phyloP scores from a whole-genome alignment of 2,329 filamentous ascomycete species.

The Tetracladium maxilliforme region DNA sequence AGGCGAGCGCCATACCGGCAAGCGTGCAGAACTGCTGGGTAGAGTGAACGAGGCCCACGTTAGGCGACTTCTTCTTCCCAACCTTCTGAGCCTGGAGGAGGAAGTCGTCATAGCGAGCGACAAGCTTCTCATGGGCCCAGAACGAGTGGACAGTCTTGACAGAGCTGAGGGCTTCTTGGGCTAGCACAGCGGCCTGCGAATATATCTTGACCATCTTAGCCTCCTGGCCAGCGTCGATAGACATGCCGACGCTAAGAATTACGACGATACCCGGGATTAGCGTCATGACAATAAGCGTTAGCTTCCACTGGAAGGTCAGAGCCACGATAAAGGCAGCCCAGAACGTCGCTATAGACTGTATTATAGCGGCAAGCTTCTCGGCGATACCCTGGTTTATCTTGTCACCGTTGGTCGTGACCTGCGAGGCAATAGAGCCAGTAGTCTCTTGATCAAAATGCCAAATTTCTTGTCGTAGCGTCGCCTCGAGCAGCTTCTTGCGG shows the following conservation, averaged over 20 bases:
- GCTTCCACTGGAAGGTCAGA: constrained; percentile 21
- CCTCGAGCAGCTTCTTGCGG: constrained; percentile 4
- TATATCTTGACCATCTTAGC: constrained; percentile 27
- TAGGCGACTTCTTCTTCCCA: constrained; percentile 25
- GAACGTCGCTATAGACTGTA: constrained; percentile 24
- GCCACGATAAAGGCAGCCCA: constrained; percentile 18
- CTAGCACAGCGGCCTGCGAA: constrained; percentile 24
- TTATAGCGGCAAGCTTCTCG: constrained; percentile 26
- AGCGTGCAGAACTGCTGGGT: constrained; percentile 31
- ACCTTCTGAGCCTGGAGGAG: constrained; percentile 22
- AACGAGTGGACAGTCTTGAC: constrained; percentile 35
- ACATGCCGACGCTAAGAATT: constrained; percentile 20
- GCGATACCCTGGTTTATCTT: constrained; percentile 24
- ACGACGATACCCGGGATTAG: constrained; percentile 28
- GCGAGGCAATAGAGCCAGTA: constrained; percentile 25
- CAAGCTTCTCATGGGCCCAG: constrained; percentile 27
- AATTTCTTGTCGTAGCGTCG: constrained; percentile 32
- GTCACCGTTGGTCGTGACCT: constrained; percentile 32
- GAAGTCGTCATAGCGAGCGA: constrained; percentile 23
- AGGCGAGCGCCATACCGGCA: constrained; percentile 29
- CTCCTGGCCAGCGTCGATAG: constrained; percentile 25
- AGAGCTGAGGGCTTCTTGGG: constrained; percentile 31
- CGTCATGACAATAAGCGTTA: constrained; percentile 24
- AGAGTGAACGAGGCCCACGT: constrained; percentile 27
- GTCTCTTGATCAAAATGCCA: constrained; percentile 36